phyloP scores from a whole-genome alignment of 768 basidiomycete genomes.

The Gautieria morchelliformis region DNA sequence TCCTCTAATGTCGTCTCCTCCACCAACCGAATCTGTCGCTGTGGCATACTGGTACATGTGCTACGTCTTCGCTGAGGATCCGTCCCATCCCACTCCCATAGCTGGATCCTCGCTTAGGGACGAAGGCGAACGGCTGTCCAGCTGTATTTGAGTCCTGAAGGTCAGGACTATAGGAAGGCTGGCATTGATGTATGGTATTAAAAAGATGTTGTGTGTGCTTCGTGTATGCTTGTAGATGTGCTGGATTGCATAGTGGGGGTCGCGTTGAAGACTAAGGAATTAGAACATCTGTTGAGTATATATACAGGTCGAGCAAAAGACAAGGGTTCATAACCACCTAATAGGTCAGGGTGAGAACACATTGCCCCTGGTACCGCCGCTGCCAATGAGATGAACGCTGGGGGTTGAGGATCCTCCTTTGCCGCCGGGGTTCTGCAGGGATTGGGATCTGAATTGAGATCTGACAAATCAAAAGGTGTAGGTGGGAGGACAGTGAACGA shows the following conservation, averaged over 20 bases:
- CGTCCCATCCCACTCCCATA: not conserved
- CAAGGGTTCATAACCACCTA: too few species aligned
- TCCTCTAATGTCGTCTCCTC: not conserved
- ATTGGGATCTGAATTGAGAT: not conserved
- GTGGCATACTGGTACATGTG: too few species aligned
- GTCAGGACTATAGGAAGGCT: not conserved
- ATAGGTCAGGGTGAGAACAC: not conserved
- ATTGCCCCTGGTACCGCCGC: conserved; percentile 36
- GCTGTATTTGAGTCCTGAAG: not conserved
- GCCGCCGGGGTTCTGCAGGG: not conserved
- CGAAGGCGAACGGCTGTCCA: not conserved
- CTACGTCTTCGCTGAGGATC: not conserved
- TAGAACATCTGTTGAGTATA: too few species aligned
- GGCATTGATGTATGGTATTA: not conserved
- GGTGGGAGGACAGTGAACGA: not conserved
- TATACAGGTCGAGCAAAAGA: too few species aligned
- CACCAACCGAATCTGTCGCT: not conserved
- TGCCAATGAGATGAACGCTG: conserved; percentile 55
- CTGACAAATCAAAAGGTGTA: not conserved
- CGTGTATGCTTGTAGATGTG: not conserved
- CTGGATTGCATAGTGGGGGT: not conserved
- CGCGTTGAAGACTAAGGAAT: too few species aligned
- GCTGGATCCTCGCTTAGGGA: not conserved
- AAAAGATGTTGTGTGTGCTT: not conserved
- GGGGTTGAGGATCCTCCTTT: conserved; percentile 21